Percentiles rank a stretch among this genome's conserved stretches.
phyloP scores from a whole-genome alignment of 2,329 filamentous ascomycete species.

The Hymenoscyphus occultus region DNA sequence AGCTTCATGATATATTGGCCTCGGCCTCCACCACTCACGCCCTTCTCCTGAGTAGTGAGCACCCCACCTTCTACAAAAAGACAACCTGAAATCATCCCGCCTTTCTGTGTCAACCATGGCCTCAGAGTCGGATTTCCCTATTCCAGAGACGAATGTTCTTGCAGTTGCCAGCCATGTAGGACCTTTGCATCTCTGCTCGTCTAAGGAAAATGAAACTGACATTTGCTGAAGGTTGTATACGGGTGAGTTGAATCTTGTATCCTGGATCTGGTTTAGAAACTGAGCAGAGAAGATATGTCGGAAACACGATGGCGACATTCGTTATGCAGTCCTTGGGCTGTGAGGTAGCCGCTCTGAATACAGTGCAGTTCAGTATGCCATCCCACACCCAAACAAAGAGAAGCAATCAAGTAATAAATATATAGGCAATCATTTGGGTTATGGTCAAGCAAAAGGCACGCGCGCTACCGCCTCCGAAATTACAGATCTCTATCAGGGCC shows the following conservation, averaged over 20 bases:
- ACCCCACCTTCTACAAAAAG: slow-evolving; percentile 1
- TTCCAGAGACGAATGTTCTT: slow-evolving; percentile 67
- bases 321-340: slow-evolving; percentile 91
- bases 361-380: slow-evolving; percentile 88
- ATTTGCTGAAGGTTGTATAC: slow-evolving; percentile 61
- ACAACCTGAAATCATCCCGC: background rate
- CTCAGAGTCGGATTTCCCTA: slow-evolving; percentile 33
- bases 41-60: background rate
- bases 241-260: slow-evolving; percentile 53
- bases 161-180: slow-evolving; percentile 94
- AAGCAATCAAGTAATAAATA: slow-evolving; percentile 10
- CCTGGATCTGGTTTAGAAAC: background rate
- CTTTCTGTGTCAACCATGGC: slow-evolving; percentile 25
- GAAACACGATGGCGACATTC: slow-evolving; percentile 95
- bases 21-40: background rate
- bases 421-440: slow-evolving; percentile 91
- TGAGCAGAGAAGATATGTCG: slow-evolving; percentile 70
- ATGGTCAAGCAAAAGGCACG: slow-evolving; percentile 83
- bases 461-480: slow-evolving; percentile 81
- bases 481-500: slow-evolving; percentile 75
- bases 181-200: slow-evolving; percentile 25
- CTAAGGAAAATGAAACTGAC: slow-evolving; percentile 23
- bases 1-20: slow-evolving; percentile 2
- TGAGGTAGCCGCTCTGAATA: slow-evolving; percentile 91
- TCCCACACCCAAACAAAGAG: background rate